phyloP scores from a whole-genome alignment of 2,329 filamentous ascomycete genomes.

The Fusarium agapanthi region DNA sequence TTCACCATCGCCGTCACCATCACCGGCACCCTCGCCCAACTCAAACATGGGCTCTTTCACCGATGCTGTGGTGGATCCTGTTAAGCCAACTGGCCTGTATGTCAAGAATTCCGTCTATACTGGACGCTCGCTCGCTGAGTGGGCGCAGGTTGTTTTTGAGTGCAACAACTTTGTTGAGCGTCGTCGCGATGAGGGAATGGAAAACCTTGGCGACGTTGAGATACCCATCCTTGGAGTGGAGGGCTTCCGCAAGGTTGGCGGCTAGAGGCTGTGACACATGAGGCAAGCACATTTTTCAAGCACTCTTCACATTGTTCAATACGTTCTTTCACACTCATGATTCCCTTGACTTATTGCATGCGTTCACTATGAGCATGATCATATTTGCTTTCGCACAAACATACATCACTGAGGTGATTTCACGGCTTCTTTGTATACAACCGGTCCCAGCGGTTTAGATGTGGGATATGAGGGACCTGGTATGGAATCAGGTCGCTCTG shows the following conservation, averaged over 20 bases:
- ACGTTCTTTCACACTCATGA: slow-evolving; percentile 8
- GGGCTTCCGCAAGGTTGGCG: slow-evolving; percentile 51
- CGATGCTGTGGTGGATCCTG: slow-evolving; percentile 51
- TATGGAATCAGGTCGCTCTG: slow-evolving; percentile 19
- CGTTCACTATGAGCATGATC: slow-evolving; percentile 13
- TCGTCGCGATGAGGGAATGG: slow-evolving; percentile 76
- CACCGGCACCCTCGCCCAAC: slow-evolving; percentile 31
- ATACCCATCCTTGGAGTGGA: slow-evolving; percentile 54
- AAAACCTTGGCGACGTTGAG: slow-evolving; percentile 72
- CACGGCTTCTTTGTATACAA: slow-evolving; percentile 12
- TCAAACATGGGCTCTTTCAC: slow-evolving; percentile 34
- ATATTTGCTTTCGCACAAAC: slow-evolving; percentile 28
- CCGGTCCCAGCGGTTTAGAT: slow-evolving; percentile 1
- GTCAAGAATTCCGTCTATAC: slow-evolving; percentile 65
- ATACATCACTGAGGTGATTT: slow-evolving; percentile 26
- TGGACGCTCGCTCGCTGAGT: slow-evolving; percentile 80
- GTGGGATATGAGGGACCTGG: slow-evolving; percentile 4
- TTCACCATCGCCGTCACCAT: slow-evolving; percentile 7
- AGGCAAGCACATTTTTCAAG: neutral
- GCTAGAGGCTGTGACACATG: slow-evolving; percentile 30
- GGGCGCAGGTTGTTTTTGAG: slow-evolving; percentile 77
- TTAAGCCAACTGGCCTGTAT: slow-evolving; percentile 57
- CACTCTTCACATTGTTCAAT: neutral
- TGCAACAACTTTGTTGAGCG: slow-evolving; percentile 85
- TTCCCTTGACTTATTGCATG: slow-evolving; percentile 8